These are phyloP conservation scores for Fagopyrum tataricum DNA, from an alignment of 148 eudicot species.

Conservation along the genomic window DNA sequence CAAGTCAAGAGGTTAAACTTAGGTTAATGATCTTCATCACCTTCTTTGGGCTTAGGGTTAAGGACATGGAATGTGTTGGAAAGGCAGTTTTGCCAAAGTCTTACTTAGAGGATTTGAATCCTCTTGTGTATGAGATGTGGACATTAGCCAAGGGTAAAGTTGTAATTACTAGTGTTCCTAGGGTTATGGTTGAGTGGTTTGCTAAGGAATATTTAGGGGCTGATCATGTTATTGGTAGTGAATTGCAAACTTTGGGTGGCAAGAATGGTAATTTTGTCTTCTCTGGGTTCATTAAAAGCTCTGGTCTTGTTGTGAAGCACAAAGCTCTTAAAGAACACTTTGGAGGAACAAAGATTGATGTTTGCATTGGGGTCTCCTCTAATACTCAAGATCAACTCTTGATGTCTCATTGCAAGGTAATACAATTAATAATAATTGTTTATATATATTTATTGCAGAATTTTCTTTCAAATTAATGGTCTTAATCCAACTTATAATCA, in stretches of 20 bases:
- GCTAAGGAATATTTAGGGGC: slow-evolving; percentile 59
- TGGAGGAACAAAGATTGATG: slow-evolving; percentile 22
- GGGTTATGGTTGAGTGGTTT: slow-evolving; percentile 80
- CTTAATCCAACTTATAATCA: too few species aligned
- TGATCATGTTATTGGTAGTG: slow-evolving; percentile 62
- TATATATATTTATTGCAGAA: too few species aligned
- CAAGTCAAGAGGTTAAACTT: slow-evolving; percentile 35
- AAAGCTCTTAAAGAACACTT: slow-evolving; percentile 50
- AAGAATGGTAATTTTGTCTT: slow-evolving; percentile 18
- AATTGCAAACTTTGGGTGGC: slow-evolving; percentile 31
- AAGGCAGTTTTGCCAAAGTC: slow-evolving; percentile 87
- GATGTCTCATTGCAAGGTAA: too few species aligned
- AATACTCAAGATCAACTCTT: too few species aligned
- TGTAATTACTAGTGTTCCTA: slow-evolving; percentile 63
- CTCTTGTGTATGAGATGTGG: slow-evolving; percentile 42
- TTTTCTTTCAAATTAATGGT: too few species aligned
- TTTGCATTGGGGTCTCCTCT: too few species aligned
- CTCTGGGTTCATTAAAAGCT: slow-evolving; percentile 33
- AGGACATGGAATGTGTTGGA: slow-evolving; percentile 52
- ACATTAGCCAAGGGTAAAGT: slow-evolving; percentile 31
- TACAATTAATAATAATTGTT: too few species aligned
- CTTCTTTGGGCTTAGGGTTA: slow-evolving; percentile 71
- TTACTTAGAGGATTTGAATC: slow-evolving; percentile 61
- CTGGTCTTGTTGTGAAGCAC: slow-evolving; percentile 56
- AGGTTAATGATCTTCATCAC: slow-evolving; percentile 78